These are phyloP conservation scores for Lepidium campestre DNA, from an alignment of 441 rosid genomes.

Conservation along the genomic window DNA sequence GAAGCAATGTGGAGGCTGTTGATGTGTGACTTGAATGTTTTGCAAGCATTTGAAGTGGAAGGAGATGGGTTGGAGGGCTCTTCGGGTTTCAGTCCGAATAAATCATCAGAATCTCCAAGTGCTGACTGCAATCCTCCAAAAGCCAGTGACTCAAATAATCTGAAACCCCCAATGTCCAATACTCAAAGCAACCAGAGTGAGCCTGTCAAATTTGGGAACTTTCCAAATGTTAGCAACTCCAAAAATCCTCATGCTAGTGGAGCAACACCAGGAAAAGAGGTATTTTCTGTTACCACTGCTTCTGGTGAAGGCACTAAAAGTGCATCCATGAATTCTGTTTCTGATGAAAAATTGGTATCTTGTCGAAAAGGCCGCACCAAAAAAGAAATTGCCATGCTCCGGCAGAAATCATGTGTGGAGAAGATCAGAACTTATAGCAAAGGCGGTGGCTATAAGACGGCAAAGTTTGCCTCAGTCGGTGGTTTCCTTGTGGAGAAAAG, in stretches of 20 bases:
- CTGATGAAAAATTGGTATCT: conserved; percentile 56
- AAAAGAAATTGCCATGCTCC: conserved; percentile 58
- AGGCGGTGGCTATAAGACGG: conserved; percentile 25
- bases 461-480: conserved; percentile 27
- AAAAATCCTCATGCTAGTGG: conserved; percentile 41
- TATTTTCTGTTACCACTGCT: conserved; percentile 35
- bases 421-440: conserved; percentile 63
- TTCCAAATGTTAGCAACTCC: conserved; percentile 35
- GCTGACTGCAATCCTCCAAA: conserved; percentile 42
- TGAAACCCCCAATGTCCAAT: conserved; percentile 33
- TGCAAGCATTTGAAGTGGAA: conserved; percentile 91
- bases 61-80: conserved; percentile 48
- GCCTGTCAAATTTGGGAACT: conserved; percentile 31
- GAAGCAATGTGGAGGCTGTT: conserved; percentile 98
- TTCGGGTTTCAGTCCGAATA: not conserved
- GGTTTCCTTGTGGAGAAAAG: conserved; percentile 29
- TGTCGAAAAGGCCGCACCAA: conserved; percentile 60
- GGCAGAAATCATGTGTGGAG: conserved; percentile 80
- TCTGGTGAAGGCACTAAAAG: conserved; percentile 45
- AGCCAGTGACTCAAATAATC: conserved; percentile 35
- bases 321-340: conserved; percentile 44
- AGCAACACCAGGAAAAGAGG: conserved; percentile 44
- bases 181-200: conserved; percentile 40
- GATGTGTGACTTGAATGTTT: conserved; percentile 91
- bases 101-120: conserved; percentile 16